These are phyloP conservation scores for Epichloe typhina DNA, from an alignment of 2,329 filamentous ascomycete species.

Conservation along the genomic window DNA sequence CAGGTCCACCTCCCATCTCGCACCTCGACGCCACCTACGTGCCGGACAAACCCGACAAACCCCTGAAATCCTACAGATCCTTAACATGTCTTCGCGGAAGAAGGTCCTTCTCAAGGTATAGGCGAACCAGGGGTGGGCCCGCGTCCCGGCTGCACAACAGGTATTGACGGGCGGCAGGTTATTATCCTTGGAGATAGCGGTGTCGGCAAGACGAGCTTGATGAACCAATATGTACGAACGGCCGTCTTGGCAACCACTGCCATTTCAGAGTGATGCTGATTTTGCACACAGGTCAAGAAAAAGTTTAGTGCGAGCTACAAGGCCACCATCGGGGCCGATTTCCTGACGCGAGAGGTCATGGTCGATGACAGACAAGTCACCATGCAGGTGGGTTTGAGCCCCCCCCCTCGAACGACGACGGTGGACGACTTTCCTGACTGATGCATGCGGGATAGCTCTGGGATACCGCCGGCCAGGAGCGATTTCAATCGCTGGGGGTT, in stretches of 20 bases:
- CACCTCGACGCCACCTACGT: constrained; percentile 8
- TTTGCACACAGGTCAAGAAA: constrained; percentile 74
- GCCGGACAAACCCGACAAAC: too few relatives aligned
- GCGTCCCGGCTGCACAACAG: not conserved
- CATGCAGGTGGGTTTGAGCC: constrained; percentile 61
- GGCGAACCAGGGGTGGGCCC: not conserved
- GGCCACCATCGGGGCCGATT: constrained; percentile 96
- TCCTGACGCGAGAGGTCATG: constrained; percentile 92
- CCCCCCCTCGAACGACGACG: too few relatives aligned
- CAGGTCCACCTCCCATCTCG: not conserved
- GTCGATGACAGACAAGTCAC: constrained; percentile 96
- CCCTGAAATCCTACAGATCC: constrained; percentile 2
- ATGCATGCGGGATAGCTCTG: constrained; percentile 53
- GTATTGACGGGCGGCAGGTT: constrained; percentile 45
- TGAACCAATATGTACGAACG: constrained; percentile 97
- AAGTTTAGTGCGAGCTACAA: constrained; percentile 99
- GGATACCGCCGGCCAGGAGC: constrained; percentile 95
- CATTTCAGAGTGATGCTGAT: constrained; percentile 5
- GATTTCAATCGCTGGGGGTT: constrained; percentile 92
- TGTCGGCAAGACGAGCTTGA: constrained; percentile 98
- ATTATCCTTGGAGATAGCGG: constrained; percentile 98
- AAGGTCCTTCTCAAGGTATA: constrained; percentile 81
- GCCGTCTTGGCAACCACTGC: constrained; percentile 7
- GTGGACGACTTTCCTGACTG: not conserved
- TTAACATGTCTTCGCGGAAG: constrained; percentile 66